These are phyloP conservation scores for Rostrohypoxylon terebratum DNA, from an alignment of 495 filamentous ascomycete species.

Conservation along the genomic window DNA sequence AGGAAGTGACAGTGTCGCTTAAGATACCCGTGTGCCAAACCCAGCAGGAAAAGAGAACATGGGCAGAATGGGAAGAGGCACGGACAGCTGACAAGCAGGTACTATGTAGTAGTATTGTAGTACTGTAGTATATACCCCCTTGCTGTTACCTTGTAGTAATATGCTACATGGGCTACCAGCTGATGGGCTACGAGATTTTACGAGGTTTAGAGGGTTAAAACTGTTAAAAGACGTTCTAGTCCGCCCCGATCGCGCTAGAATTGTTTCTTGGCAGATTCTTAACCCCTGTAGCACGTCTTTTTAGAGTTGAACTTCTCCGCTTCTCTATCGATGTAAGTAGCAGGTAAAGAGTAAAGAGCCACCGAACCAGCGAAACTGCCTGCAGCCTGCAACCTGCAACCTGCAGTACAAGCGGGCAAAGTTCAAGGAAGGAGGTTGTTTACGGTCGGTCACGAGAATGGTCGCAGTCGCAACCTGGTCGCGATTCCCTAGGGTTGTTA, in stretches of 20 bases:
- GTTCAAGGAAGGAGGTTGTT: conserved; percentile 6
- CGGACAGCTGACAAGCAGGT: conserved; percentile 1
- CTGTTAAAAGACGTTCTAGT: conserved; percentile 9
- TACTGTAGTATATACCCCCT: conserved; percentile 13
- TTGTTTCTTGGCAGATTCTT: conserved; percentile 41
- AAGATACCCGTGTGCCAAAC: conserved; percentile 13
- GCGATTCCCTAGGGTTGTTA: not conserved
- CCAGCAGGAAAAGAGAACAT: conserved; percentile 8
- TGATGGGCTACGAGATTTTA: conserved; percentile 22
- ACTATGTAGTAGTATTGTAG: too few species aligned
- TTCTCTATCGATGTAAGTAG: not conserved
- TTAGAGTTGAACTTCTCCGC: conserved; percentile 28
- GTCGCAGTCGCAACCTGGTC: not conserved
- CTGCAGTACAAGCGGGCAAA: not conserved
- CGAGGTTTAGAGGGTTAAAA: conserved; percentile 13
- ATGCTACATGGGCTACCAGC: not conserved
- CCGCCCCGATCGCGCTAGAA: conserved; percentile 34
- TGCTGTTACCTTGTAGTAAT: conserved; percentile 14
- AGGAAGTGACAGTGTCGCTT: not conserved
- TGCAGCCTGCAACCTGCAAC: too few species aligned
- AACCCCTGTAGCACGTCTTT: conserved; percentile 23
- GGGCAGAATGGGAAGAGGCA: conserved; percentile 14
- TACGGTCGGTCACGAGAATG: not conserved
- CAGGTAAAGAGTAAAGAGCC: not conserved
- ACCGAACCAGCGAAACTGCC: not conserved